Evolutionary conservation across 2,329 filamentous ascomycete species (phyloP), one percentile per base, ranked within the genome.

Genomic region (Aspergillus costaricaensis): DNA sequence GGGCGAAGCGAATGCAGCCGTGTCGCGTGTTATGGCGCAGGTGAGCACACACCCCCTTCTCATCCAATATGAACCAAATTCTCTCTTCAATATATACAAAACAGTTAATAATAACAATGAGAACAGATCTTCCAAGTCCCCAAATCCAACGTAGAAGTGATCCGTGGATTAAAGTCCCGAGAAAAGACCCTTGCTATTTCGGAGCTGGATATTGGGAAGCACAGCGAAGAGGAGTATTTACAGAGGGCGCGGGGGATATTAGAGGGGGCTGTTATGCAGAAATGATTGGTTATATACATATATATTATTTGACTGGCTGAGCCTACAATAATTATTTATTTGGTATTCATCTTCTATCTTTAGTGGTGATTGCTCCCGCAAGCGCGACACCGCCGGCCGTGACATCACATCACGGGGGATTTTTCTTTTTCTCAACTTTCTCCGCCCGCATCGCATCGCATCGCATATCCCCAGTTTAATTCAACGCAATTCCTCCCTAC

Each of bases 1-100:
- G 14, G 88, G 88, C 14, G 86, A 90, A 70, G 85, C 89, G 5
- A 91, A 91, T 70, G 84, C 83, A 69, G 88, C 88, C 4, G 86
- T 90, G 2, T 76, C 86, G 52, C 79, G 83, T 39, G 75, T 91
- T 4, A 76, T 92, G 58, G 87, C 88, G 64, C 78, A 85, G 69
- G 86, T 87, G 67, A 64, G 21, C 19, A 23, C 10, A 25, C 8
- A 5, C n/a, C 12, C 1, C 19, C 21, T 23, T 19, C 25, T 30
- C 12, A 6, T 23, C 14, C n/a, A 21, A 14, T 38, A 44, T 10
- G 10, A 10, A 1, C 14, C 15, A 17, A 32, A 50, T 36, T n/a
- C 17, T 8, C 51, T 1, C 10, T 4, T 3, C 21, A 30, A 39
- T 30, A 1, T 30, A 10, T 4, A 12, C 12, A 3, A 30, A 30